Evolutionary conservation across 2,329 filamentous ascomycete species (phyloP), one percentile per base, ranked within the genome.

Genomic region (Ophiostoma populinum): DNA sequence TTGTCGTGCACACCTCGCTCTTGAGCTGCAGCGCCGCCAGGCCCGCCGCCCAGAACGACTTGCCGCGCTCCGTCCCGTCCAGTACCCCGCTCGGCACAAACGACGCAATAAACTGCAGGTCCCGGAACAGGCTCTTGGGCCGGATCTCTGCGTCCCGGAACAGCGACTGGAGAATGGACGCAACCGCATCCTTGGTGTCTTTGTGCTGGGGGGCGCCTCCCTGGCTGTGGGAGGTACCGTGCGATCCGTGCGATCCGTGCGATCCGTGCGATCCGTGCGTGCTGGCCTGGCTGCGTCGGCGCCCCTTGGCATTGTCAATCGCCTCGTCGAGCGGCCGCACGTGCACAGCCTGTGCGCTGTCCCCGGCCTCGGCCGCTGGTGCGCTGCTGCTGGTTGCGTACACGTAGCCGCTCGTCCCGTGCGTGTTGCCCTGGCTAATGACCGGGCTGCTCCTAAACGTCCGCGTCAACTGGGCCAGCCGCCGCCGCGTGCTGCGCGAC

Each of bases 1-100:
- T 92, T 34, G 80, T 82, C 31, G 75, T 71, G 54, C 82, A 87
- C 5, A 90, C 75, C 44, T 93, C 83, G 44, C 82, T 75, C 54
- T 94, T 95, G 35, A 93, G 66, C 24, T 75, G 72, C n/a, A 94
- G 63, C 2, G 87, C 85, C 1, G 90, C 87, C 6, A 93, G 67
- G 0, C 81, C 83, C 18, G 85, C 79, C 47, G 93, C 82, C 70
- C 85, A 81, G 52, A 95, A 95, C 0, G 86, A 82, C 46, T 85
- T 90, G 34, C 69, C 72, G 3, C 62, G 62, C 26, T 75, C 72
- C 0, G 68, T 67, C 44, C 64, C 66, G 47, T 79, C 74, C 7
- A 80, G 55, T 2, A 74, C 57, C 0, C 63, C 57, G 1, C 70
- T 53, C 5, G 73, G 67, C 3, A 79, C 70, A 46, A 79, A 76